Evolutionary conservation across 176 grass and related monocot genomes (phyloP).

Genomic region (Typha latifolia): DNA sequence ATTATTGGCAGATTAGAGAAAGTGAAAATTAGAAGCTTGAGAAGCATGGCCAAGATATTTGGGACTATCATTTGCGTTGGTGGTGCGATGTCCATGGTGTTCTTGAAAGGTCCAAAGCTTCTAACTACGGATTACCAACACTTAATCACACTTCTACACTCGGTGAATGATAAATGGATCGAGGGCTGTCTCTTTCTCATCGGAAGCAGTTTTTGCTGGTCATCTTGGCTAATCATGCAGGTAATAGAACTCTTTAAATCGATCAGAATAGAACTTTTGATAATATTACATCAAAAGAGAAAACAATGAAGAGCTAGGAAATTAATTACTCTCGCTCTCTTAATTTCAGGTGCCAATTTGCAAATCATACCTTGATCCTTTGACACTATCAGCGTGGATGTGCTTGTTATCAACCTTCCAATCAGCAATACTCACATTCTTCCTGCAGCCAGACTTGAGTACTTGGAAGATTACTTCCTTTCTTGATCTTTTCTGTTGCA

Average conservation of each 20-base stretch:
- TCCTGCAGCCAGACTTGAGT: conserved; percentile 19
- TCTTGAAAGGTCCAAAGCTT: conserved; percentile 59
- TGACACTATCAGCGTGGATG: conserved; percentile 55
- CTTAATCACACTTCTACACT: conserved; percentile 4
- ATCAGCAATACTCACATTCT: conserved; percentile 28
- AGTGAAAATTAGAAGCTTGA: conserved; percentile 24
- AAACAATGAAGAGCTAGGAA: too few relatives aligned
- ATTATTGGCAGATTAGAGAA: conserved; percentile 30
- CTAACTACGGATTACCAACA: conserved; percentile 6
- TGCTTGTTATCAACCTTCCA: conserved; percentile 50
- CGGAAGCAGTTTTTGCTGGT: conserved; percentile 53
- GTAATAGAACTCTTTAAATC: background rate
- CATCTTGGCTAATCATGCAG: conserved; percentile 72
- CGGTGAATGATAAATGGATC: conserved; percentile 22
- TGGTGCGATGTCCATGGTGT: conserved; percentile 51
- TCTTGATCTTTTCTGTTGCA: conserved; percentile 27
- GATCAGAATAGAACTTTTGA: background rate
- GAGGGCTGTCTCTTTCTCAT: conserved; percentile 32
- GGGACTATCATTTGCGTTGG: conserved; percentile 48
- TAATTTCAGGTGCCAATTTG: conserved; percentile 46
- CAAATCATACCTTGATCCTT: conserved; percentile 47
- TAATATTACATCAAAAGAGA: background rate
- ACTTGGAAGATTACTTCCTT: conserved; percentile 45
- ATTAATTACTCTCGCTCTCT: background rate
- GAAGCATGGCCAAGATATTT: conserved; percentile 54